Base-by-base conservation (phyloP, 352 stramenopile species). In the Globisporangium paddicum region DNA sequence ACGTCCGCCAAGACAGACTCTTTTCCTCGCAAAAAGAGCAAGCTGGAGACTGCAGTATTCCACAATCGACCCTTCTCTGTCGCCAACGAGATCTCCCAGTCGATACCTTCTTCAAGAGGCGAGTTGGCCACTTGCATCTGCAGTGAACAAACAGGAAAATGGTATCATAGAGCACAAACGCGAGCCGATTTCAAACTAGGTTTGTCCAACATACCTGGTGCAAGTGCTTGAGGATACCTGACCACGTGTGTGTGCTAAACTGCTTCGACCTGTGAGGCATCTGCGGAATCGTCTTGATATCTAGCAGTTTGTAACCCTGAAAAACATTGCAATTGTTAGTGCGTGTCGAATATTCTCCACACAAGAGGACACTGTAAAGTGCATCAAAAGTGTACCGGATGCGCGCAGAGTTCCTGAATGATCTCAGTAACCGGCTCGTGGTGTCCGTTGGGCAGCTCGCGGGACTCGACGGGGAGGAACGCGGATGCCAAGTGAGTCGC, bases 171-270 rank as follows among this genome's bases (percentile, higher is more conserved):
- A 28, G 41, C n/a, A 28, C 25, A 28, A 8, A 28, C 19, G 5
- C 4, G 11, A 16, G 19, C 4, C 25, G 7, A 21, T 26, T 25
- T 9, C 14, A 28, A 13, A 47, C 0, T 16, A 26, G n/a, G 7
- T 18, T 16, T 6, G 32, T 21, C 19, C 11, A 16, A 44, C 62
- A 41, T 53, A 86, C 79, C 69, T 90, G 79, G 48, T 85, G 77
- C 35, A 92, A 63, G 55, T 88, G 72, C 56, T 89, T 89, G 37
- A 90, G 64, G n/a, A 92, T 64, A 1, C 80, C 82, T n/a, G 60
- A 42, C 82, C 82, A 92, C n/a, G 73, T 77, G 64, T 92, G 82
- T 2, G 79, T 82, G 47, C 70, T 89, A 34, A 90, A 92, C 50
- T 78, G 64, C 52, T 89, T 87, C 1, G 82, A 92, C 5, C 66